Evolutionary conservation across 1,284 basidiomycete species (phyloP), one percentile per base, ranked within the genome.

Genomic region (Heterobasidion parviporum): DNA sequence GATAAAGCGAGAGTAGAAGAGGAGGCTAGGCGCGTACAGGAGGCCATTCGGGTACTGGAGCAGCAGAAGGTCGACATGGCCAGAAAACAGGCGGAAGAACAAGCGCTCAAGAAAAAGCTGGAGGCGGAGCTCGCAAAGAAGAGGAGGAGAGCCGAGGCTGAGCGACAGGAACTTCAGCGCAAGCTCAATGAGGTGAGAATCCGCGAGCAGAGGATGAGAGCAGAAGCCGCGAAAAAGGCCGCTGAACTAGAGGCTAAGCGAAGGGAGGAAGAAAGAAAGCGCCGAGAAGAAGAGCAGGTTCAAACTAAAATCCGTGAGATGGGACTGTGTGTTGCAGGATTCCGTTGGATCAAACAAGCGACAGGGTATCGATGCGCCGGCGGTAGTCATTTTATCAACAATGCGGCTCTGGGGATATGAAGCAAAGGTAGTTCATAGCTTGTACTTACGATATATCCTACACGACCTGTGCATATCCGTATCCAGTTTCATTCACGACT

Each of bases 281-380:
- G 59, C 53, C 61, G 63, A 53, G 61, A 70, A 57, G 68, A 69
- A 56, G 68, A 66, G 1, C 65, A 71, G 53, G 72, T 68, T 7
- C 81, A 78, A 63, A 54, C 49, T 44, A 77, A 70, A 57, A 60
- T 86, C 14, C 69, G 74, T 5, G 26, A 61, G 0, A 74, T 83
- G 71, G 84, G 84, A 0, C 67, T 79, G 3, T 86, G 83, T 60
- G 60, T 66, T 6, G 72, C 62, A 26, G 83, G 83, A 1, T 86
- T 58, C 62, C 65, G 57, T 12, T 86, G 84, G 83, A 75, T 79
- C 50, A 72, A 70, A 54, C 67, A 73, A 52, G 45, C 49, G 0
- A 59, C 59, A 10, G 78, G 80, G 1, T 85, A 82, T 70, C 68
- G 76, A 3, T 86, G 83, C 62, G 70, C 72, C 2, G 83, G 78